Evolutionary conservation across 768 basidiomycete genomes (phyloP).

Genomic region (Pleurotus djamor): DNA sequence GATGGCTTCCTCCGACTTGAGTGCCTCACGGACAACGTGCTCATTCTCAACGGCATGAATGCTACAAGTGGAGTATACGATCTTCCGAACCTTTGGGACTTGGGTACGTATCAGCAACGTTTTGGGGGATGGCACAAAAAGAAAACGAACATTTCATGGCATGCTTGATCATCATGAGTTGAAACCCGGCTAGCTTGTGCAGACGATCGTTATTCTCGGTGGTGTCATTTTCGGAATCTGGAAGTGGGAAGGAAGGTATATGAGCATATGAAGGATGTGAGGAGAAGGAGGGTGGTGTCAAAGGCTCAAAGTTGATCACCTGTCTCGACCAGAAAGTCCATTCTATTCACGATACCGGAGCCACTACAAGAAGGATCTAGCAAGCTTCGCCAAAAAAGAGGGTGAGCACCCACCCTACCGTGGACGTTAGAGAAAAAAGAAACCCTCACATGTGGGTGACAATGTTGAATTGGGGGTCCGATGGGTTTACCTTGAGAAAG

Average conservation of each 20-base stretch:
- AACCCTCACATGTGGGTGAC: constrained; percentile 85
- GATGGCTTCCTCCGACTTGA: constrained; percentile 69
- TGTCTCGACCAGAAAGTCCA: constrained; percentile 79
- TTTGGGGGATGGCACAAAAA: constrained; percentile 12
- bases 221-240: constrained; percentile 58
- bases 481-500: constrained; percentile 79
- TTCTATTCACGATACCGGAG: constrained; percentile 86
- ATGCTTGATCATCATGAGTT: constrained; percentile 87
- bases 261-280: neutral
- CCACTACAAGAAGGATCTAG: constrained; percentile 97
- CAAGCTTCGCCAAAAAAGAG: constrained; percentile 44
- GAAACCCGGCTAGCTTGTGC: constrained; percentile 83
- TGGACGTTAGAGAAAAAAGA: neutral
- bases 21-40: constrained; percentile 75
- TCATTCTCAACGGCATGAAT: constrained; percentile 92
- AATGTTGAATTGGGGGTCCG: constrained; percentile 52
- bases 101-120: neutral
- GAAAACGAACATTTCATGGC: constrained; percentile 83
- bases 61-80: constrained; percentile 99
- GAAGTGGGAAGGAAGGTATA: neutral
- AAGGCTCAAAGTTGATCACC: constrained; percentile 38
- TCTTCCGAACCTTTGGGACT: constrained; percentile 78
- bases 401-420: neutral
- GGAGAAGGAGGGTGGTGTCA: neutral
- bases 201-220: constrained; percentile 63